Conservation (phyloP, 306 rosid species). For the Glycyrrhiza uralensis region DNA sequence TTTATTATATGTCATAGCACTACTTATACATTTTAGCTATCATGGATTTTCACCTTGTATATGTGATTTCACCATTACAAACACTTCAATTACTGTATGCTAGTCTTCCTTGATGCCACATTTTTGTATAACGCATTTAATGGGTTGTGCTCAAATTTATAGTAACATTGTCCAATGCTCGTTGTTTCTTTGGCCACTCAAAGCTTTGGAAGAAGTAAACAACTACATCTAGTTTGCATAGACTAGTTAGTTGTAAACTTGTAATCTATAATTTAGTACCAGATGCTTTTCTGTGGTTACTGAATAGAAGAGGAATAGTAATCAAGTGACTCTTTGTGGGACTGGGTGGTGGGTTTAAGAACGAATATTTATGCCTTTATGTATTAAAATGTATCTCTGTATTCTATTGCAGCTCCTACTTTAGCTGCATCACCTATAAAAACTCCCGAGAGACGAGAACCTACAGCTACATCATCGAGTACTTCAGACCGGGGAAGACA, state of each 20-base stretch:
- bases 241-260: conserved; percentile 5
- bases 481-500: conserved; percentile 49
- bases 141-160: not conserved
- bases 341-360: conserved; percentile 1
- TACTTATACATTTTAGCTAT: not conserved
- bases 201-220: conserved; percentile 7
- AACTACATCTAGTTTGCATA: not conserved
- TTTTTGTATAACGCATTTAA: not conserved
- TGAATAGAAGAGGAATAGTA: not conserved
- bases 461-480: conserved; percentile 41
- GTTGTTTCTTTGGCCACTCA: conserved; percentile 1
- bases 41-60: not conserved
- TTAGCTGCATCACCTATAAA: conserved; percentile 51
- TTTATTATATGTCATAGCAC: not conserved
- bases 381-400: conserved; percentile 23
- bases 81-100: not conserved
- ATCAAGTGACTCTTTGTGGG: not conserved
- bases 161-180: not conserved
- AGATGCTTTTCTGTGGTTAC: not conserved
- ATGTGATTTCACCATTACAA: not conserved
- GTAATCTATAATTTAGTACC: too few relatives aligned
- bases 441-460: conserved; percentile 43
- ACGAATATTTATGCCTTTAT: not conserved
- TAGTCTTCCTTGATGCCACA: not conserved
- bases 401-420: conserved; percentile 59